phyloP scores from a whole-genome alignment of 2,329 filamentous ascomycete species.

The Pseudocercospora eumusae region DNA sequence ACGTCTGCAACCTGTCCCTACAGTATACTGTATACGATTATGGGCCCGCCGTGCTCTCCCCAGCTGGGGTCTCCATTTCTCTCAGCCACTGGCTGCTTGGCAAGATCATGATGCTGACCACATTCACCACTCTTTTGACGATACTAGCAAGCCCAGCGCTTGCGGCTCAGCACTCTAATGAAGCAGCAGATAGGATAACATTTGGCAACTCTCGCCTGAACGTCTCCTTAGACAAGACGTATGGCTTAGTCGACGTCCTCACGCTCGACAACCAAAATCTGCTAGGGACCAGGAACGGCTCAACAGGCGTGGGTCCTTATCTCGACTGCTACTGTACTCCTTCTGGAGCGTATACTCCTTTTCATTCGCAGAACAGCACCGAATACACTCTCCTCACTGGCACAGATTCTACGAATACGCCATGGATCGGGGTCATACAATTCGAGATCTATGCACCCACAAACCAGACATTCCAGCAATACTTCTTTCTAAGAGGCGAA shows the following conservation, averaged over 20 bases:
- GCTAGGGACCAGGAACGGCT: slow-evolving; percentile 47
- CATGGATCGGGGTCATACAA: slow-evolving; percentile 62
- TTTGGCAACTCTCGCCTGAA: slow-evolving; percentile 51
- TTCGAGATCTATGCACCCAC: slow-evolving; percentile 60
- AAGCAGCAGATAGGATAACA: slow-evolving; percentile 32
- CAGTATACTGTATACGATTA: background rate
- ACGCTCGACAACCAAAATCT: slow-evolving; percentile 55
- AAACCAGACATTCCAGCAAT: slow-evolving; percentile 62
- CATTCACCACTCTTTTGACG: background rate
- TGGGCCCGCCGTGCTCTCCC: background rate
- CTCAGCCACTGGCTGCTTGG: background rate
- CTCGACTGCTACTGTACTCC: slow-evolving; percentile 66
- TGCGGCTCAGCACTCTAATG: background rate
- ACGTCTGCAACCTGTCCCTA: background rate
- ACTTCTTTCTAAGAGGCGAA: slow-evolving; percentile 64
- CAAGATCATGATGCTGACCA: background rate
- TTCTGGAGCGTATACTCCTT: slow-evolving; percentile 60
- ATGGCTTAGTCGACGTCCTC: slow-evolving; percentile 47
- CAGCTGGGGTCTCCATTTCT: background rate
- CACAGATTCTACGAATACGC: slow-evolving; percentile 52
- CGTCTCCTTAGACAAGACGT: slow-evolving; percentile 48
- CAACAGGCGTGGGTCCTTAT: slow-evolving; percentile 55
- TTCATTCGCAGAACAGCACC: slow-evolving; percentile 40
- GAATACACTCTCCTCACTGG: slow-evolving; percentile 55
- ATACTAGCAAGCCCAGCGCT: background rate